Conservation (phyloP, 306 rosid species). For the Vigna reflexopilosa region DNA sequence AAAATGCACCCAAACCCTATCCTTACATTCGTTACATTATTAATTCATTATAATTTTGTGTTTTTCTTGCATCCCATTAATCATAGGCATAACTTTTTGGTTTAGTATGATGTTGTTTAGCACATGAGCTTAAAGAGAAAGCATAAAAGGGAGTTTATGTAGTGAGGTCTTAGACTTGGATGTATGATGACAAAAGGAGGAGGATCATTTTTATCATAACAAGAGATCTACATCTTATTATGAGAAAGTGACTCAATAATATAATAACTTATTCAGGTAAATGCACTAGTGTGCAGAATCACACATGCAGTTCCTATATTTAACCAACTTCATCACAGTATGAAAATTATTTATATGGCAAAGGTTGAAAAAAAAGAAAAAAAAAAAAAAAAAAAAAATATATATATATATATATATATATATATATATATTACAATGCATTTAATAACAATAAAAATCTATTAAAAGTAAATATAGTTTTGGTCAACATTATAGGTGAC, state of each 20-base stretch:
- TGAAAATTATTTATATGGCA: background rate
- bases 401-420: too few relatives aligned
- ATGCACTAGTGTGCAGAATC: background rate
- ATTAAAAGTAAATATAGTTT: background rate
- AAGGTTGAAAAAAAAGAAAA: background rate
- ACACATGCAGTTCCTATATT: constrained; percentile 1
- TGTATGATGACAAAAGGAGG: constrained; percentile 19
- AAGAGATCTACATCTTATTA: constrained; percentile 22
- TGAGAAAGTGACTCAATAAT: constrained; percentile 20
- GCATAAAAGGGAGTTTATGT: constrained; percentile 10
- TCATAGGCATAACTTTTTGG: constrained; percentile 22
- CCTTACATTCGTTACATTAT: background rate
- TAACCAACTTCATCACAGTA: background rate
- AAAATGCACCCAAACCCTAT: constrained; percentile 23
- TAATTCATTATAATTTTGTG: background rate
- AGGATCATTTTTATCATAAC: constrained; percentile 14
- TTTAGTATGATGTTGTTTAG: constrained; percentile 12
- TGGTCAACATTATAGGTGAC: background rate
- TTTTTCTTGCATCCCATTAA: constrained; percentile 30
- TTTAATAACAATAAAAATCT: background rate
- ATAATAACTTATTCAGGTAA: background rate
- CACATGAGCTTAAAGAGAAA: background rate
- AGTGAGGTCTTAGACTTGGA: constrained; percentile 5
- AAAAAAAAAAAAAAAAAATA: too few relatives aligned
- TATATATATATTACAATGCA: too few relatives aligned